Evolutionary conservation across 352 stramenopile genomes (phyloP), one percentile per base, ranked within the genome.

Genomic region (Achlya hypogyna): DNA sequence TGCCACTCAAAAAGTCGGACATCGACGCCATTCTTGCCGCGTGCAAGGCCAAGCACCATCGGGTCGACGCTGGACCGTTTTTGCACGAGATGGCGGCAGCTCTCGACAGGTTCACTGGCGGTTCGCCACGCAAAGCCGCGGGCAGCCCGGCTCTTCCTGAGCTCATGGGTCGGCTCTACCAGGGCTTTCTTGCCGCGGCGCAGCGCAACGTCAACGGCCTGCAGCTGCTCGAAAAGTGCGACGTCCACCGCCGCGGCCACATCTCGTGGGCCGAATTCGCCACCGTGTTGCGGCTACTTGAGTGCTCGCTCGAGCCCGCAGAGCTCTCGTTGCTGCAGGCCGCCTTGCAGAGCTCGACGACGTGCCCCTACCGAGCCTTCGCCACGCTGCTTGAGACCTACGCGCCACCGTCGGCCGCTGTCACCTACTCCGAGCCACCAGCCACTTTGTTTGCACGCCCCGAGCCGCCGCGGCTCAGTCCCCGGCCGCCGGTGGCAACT

Each of bases 201-300:
- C 82, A 93, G 42, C 72, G 80, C 25, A 91, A 93, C 60, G 79
- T 93, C 51, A 93, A 83, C 23, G 84, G 82, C 4, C 72, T 77
- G 45, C 84, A 79, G 29, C 67, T 93, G 4, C 71, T 93, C 3
- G 79, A 93, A 68, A 88, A 88, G 42, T 91, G 80, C 60, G 84
- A 93, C 63, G 60, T 66, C 5, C 69, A 75, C 18, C 77, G 72
- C 40, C 83, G 74, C 0, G 84, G 84, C 4, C 65, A 75, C 4
- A 78, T 91, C 1, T 85, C 79, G 3, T 40, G 87, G 29, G 63
- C 87, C 18, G 84, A 93, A 63, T 84, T 90, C 40, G 77, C 88
- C 64, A 91, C 82, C 0, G 81, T 93, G 2, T 66, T 93, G n/a
- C 79, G 84, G 0, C 69, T 93, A 40, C 88, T 93, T 74, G 82